Evolutionary conservation across 2,329 filamentous ascomycete species (phyloP).

Genomic region (Pseudopyrenochaeta lycopersici): DNA sequence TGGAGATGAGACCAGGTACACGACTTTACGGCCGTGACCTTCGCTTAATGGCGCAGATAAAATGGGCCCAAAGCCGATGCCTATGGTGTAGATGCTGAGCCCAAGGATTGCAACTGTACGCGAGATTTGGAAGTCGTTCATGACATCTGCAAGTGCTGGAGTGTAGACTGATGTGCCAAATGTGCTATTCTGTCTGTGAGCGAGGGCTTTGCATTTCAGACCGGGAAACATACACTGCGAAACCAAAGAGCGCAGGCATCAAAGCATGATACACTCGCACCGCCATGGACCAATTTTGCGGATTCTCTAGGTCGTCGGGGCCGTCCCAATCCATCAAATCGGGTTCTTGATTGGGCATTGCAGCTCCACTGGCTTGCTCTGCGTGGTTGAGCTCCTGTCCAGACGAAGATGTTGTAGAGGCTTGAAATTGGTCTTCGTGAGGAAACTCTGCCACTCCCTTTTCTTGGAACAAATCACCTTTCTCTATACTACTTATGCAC

Average conservation of each 20-base stretch:
- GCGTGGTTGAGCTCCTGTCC: neutral
- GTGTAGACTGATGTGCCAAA: conserved; percentile 65
- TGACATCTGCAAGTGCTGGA: conserved; percentile 57
- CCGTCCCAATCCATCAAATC: conserved; percentile 40
- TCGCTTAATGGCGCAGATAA: conserved; percentile 68
- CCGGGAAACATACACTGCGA: conserved; percentile 42
- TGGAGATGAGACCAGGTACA: conserved; percentile 60
- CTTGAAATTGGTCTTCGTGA: neutral
- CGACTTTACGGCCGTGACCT: conserved; percentile 62
- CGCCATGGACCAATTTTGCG: conserved; percentile 49
- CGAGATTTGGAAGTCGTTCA: conserved; percentile 63
- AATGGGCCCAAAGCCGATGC: conserved; percentile 68
- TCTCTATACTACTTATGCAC: conserved; percentile 7
- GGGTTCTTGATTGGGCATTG: neutral
- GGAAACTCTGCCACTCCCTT: neutral
- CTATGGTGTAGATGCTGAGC: conserved; percentile 68
- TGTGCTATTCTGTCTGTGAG: conserved; percentile 51
- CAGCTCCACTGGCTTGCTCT: neutral
- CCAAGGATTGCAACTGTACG: conserved; percentile 67
- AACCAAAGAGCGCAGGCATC: conserved; percentile 47
- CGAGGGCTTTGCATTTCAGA: neutral
- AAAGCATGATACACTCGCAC: conserved; percentile 44
- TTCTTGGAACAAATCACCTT: conserved; percentile 1
- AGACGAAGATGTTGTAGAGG: neutral
- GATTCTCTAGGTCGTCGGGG: conserved; percentile 48